Conservation (phyloP, 371 early-diverging fungal species). For the Basidiobolus meristosporus region DNA sequence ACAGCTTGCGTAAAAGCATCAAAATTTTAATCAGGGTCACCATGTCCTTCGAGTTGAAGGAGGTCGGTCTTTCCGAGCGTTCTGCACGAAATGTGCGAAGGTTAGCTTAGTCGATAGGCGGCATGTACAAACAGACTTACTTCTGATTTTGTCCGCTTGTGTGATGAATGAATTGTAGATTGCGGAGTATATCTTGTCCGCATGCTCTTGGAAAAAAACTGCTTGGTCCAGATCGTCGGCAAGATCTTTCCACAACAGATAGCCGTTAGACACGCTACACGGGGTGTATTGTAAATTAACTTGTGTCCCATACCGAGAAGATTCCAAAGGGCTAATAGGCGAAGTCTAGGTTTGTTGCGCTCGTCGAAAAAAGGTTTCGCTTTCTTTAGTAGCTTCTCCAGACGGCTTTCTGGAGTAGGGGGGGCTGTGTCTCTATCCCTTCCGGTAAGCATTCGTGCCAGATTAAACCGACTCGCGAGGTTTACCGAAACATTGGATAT, state of each 20-base stretch:
- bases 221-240: constrained; percentile 51
- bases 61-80: constrained; percentile 18
- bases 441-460: too few species aligned
- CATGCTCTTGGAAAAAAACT: constrained; percentile 63
- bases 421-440: too few species aligned
- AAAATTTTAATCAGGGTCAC: constrained; percentile 37
- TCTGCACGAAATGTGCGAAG: constrained; percentile 2
- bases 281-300: neutral
- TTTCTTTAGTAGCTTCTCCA: constrained; percentile 25
- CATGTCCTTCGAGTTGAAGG: constrained; percentile 41
- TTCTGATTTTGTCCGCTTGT: constrained; percentile 53
- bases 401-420: too few species aligned
- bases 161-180: constrained; percentile 41
- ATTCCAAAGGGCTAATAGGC: constrained; percentile 41
- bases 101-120: constrained; percentile 10
- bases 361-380: constrained; percentile 60
- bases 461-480: too few species aligned
- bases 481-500: too few species aligned
- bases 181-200: constrained; percentile 44
- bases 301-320: constrained; percentile 32
- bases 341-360: constrained; percentile 47
- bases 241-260: constrained; percentile 20
- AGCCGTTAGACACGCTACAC: neutral
- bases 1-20: constrained; percentile 38
- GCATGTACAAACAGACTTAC: constrained; percentile 16